Conservation (phyloP, 177 flowering plant genomes). For the Vitis hybrid region DNA sequence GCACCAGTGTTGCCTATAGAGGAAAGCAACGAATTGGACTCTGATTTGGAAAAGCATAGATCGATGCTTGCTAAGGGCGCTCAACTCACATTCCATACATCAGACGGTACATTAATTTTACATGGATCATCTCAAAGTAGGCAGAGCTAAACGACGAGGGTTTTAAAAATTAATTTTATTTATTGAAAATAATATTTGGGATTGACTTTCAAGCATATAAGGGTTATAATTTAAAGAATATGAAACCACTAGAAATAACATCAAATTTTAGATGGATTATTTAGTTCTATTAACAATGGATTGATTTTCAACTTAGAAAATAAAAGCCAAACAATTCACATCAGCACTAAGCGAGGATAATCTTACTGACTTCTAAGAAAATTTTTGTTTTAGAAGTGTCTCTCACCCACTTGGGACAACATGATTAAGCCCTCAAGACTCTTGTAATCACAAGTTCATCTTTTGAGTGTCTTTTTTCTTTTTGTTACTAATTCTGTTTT, state of each 20-base stretch:
- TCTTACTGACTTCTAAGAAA: too few species aligned
- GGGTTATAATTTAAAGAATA: too few species aligned
- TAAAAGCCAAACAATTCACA: too few species aligned
- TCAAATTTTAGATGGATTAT: not conserved
- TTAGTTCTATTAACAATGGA: too few species aligned
- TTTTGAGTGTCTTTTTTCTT: not conserved
- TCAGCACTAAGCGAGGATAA: too few species aligned
- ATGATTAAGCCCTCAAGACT: not conserved
- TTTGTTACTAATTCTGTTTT: not conserved
- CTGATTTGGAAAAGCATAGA: constrained; percentile 57
- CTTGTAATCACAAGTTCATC: not conserved
- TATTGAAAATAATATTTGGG: too few species aligned
- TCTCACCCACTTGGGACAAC: not conserved
- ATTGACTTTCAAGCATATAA: too few species aligned
- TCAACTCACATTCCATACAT: constrained; percentile 46
- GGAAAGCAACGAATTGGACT: constrained; percentile 41
- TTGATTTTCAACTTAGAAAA: too few species aligned
- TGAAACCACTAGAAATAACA: not conserved
- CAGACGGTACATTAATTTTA: constrained; percentile 51
- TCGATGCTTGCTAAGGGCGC: constrained; percentile 66
- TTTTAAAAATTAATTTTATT: too few species aligned
- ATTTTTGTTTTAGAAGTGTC: not conserved
- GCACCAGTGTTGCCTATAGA: constrained; percentile 60
- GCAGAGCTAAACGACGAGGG: too few species aligned
- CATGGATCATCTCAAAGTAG: too few species aligned